A percentile compares a stretch with the other conserved stretches of the same genome.
Evolutionary conservation across 2,329 filamentous ascomycete species (phyloP).

Genomic region (Cytospora chrysosperma): DNA sequence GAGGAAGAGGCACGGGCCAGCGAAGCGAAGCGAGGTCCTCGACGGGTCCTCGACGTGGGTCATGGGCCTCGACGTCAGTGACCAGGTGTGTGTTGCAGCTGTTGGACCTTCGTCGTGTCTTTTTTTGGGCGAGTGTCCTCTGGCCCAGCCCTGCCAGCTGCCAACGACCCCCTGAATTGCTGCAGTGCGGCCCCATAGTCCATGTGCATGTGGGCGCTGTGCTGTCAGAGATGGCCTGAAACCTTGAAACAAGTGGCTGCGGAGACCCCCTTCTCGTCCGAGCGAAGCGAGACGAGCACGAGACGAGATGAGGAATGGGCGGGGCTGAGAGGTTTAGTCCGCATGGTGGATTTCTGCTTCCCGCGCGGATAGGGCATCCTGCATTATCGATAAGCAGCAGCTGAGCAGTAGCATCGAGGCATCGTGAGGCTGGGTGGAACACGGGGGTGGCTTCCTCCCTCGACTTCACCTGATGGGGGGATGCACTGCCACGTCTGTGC

Average conservation of each 20-base stretch:
- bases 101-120: constrained; percentile 5
- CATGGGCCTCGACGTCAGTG: constrained; percentile 23
- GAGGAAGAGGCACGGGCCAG: constrained; percentile 10
- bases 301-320: constrained; percentile 7
- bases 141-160: neutral
- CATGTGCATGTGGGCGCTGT: constrained; percentile 5
- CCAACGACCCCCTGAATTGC: constrained; percentile 3
- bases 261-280: constrained; percentile 12
- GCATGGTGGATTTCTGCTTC: neutral
- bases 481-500: neutral
- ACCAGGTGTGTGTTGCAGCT: too few species aligned
- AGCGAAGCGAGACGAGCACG: neutral
- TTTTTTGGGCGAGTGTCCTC: constrained; percentile 2
- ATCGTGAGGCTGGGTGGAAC: constrained; percentile 17
- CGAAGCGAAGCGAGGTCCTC: constrained; percentile 19
- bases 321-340: constrained; percentile 7
- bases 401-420: constrained; percentile 10
- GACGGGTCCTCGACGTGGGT: constrained; percentile 14
- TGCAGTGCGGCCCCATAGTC: constrained; percentile 2
- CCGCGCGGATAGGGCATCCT: neutral
- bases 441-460: constrained; percentile 1
- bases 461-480: neutral
- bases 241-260: constrained; percentile 18
- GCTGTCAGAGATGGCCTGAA: constrained; percentile 5
- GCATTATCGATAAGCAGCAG: constrained; percentile 13